Evolutionary conservation across 164 flowering plant species (phyloP).

Genomic region (Aristolochia fimbriata): DNA sequence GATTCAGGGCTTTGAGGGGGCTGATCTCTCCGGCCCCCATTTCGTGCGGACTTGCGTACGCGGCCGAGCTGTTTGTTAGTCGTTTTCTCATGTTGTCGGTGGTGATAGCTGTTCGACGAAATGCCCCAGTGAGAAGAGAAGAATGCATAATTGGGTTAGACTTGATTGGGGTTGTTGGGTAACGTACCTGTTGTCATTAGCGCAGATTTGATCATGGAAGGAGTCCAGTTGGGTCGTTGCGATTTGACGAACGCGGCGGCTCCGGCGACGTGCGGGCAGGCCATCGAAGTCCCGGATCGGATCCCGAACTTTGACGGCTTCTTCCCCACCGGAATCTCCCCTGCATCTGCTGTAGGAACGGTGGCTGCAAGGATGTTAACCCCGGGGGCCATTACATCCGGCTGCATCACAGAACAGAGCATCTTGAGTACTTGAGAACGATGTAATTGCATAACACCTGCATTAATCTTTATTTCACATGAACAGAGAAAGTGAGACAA

Average conservation of each 20-base stretch:
- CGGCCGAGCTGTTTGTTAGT: constrained; percentile 34
- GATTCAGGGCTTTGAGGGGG: constrained; percentile 54
- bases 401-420: constrained; percentile 24
- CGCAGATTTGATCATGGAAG: constrained; percentile 77
- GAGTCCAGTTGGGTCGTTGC: constrained; percentile 41
- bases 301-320: constrained; percentile 33
- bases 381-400: constrained; percentile 72
- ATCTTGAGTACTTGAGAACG: too few species aligned
- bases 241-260: constrained; percentile 63
- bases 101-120: constrained; percentile 36
- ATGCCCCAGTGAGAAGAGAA: not conserved
- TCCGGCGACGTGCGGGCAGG: constrained; percentile 85
- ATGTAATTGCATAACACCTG: too few species aligned
- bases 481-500: too few species aligned
- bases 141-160: not conserved
- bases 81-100: constrained; percentile 43
- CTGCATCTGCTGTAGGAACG: constrained; percentile 26
- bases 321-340: constrained; percentile 24
- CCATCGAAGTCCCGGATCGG: constrained; percentile 89
- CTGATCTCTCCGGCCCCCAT: constrained; percentile 67
- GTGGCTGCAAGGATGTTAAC: constrained; percentile 60
- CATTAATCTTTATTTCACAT: too few species aligned
- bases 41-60: constrained; percentile 51
- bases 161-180: not conserved
- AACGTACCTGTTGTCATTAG: constrained; percentile 74